A percentile compares a stretch with the other conserved stretches of the same genome.
phyloP scores from a whole-genome alignment of 2,329 filamentous ascomycete species.

The Alternaria arborescens region DNA sequence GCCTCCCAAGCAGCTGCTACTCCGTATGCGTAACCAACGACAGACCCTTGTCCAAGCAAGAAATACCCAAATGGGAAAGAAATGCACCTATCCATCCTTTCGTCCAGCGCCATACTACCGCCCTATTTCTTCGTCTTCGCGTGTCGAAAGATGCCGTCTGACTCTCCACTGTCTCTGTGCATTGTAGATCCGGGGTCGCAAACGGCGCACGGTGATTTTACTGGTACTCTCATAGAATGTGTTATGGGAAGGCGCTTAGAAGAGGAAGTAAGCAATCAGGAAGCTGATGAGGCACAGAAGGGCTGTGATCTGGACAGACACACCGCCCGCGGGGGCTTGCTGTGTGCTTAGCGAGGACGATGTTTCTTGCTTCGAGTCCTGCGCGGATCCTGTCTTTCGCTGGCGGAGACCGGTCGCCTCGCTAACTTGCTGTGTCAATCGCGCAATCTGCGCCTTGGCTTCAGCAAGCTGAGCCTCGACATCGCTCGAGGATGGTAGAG shows the following conservation, averaged over 20 bases:
- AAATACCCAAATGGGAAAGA: conserved; percentile 33
- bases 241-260: conserved; percentile 64
- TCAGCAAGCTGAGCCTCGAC: conserved; percentile 76
- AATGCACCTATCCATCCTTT: conserved; percentile 25
- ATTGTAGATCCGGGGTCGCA: conserved; percentile 32
- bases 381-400: conserved; percentile 70
- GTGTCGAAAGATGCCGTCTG: conserved; percentile 21
- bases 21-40: conserved; percentile 37
- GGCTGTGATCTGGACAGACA: conserved; percentile 86
- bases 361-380: conserved; percentile 61
- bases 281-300: conserved; percentile 88
- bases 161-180: conserved; percentile 26
- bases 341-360: conserved; percentile 61
- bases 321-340: conserved; percentile 71
- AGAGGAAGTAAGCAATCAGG: conserved; percentile 94
- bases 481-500: conserved; percentile 65
- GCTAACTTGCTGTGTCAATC: conserved; percentile 67
- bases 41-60: conserved; percentile 24
- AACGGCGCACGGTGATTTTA: conserved; percentile 28
- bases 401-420: conserved; percentile 74
- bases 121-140: conserved; percentile 13
- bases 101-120: conserved; percentile 9
- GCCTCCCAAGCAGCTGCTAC: conserved; percentile 23
- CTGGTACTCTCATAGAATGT: conserved; percentile 26
- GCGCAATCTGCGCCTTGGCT: conserved; percentile 76